A percentile compares a stretch with the other conserved stretches of the same genome.
These are phyloP conservation scores for Hebeloma cylindrosporum DNA, from an alignment of 768 basidiomycete species.

Conservation along the genomic window DNA sequence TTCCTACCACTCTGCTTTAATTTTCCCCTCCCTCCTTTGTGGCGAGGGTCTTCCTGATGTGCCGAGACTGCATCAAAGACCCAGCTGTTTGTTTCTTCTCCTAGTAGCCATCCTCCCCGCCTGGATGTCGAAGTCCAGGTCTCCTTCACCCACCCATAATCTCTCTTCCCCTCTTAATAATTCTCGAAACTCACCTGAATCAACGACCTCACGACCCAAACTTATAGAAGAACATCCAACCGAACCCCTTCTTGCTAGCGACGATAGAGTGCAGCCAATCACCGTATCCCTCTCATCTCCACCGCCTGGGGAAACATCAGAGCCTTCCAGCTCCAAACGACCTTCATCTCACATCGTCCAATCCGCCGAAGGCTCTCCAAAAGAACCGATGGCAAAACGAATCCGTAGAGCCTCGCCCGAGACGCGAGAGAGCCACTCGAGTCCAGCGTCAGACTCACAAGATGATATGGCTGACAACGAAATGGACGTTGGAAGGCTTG, in stretches of 20 bases:
- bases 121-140: constrained; percentile 53
- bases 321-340: constrained; percentile 22
- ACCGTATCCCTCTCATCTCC: constrained; percentile 30
- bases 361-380: constrained; percentile 29
- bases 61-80: constrained; percentile 42
- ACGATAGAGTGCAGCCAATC: constrained; percentile 26
- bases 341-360: constrained; percentile 26
- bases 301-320: constrained; percentile 19
- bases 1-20: constrained; percentile 23
- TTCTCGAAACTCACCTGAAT: constrained; percentile 26
- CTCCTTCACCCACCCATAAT: constrained; percentile 46
- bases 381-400: constrained; percentile 46
- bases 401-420: constrained; percentile 37
- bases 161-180: constrained; percentile 38
- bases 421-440: constrained; percentile 31
- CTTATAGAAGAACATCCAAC: constrained; percentile 38
- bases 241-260: constrained; percentile 34
- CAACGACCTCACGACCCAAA: constrained; percentile 44
- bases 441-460: constrained; percentile 51
- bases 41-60: constrained; percentile 37
- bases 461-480: constrained; percentile 62
- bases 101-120: constrained; percentile 26
- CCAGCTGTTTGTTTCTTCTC: constrained; percentile 35
- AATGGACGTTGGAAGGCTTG: constrained; percentile 46
- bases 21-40: constrained; percentile 21